phyloP scores from a whole-genome alignment of 2,329 filamentous ascomycete species.

The Monosporascus sp. region DNA sequence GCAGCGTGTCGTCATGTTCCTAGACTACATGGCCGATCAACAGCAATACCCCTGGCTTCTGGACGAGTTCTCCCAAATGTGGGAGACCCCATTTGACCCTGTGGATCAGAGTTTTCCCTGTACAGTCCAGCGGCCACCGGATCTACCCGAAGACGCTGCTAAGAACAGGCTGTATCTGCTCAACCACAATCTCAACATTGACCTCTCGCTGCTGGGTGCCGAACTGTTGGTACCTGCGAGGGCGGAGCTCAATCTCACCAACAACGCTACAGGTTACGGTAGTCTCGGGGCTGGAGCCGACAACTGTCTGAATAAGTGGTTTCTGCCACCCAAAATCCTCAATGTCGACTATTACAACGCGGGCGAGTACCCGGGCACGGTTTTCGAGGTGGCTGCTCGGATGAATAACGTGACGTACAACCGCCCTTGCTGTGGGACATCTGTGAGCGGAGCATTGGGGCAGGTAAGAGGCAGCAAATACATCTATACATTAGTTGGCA shows the following conservation, averaged over 20 bases:
- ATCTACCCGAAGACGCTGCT: conserved; percentile 48
- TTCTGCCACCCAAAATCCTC: conserved; percentile 67
- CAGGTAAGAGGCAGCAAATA: neutral
- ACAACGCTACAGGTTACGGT: conserved; percentile 58
- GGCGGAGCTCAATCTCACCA: conserved; percentile 65
- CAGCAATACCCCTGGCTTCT: conserved; percentile 74
- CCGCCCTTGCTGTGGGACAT: conserved; percentile 50
- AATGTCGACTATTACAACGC: conserved; percentile 83
- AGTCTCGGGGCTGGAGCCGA: conserved; percentile 60
- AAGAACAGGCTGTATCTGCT: conserved; percentile 68
- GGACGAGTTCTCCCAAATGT: conserved; percentile 82
- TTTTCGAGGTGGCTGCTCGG: conserved; percentile 67
- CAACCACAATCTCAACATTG: conserved; percentile 87
- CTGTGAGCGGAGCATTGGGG: conserved; percentile 10
- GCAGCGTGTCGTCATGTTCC: conserved; percentile 71
- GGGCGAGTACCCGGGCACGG: conserved; percentile 60
- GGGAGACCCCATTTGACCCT: conserved; percentile 85
- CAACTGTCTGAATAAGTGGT: conserved; percentile 60
- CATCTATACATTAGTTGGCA: neutral
- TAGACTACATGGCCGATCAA: conserved; percentile 83
- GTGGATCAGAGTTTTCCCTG: conserved; percentile 65
- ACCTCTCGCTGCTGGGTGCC: conserved; percentile 61
- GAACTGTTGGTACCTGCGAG: conserved; percentile 68
- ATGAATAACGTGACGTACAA: conserved; percentile 71
- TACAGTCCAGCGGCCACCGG: conserved; percentile 68